phyloP scores from a whole-genome alignment of 495 filamentous ascomycete species.

The Xylaria sp. region DNA sequence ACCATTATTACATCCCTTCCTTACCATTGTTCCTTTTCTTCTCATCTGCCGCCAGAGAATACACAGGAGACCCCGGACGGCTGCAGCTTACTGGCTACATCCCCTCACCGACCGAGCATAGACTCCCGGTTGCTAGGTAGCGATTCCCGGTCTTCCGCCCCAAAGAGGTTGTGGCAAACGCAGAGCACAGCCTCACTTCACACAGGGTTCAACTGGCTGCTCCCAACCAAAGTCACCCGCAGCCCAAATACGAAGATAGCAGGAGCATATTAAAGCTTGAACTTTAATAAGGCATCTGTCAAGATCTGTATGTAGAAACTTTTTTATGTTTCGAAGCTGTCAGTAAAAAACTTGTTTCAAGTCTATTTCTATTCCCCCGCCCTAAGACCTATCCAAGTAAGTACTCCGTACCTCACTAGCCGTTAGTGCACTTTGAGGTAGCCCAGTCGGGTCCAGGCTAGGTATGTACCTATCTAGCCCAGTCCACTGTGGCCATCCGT shows the following conservation, averaged over 20 bases:
- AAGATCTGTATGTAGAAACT: slow-evolving; percentile 17
- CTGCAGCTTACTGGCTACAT: not conserved
- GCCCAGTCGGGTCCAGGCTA: no score
- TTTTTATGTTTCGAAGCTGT: slow-evolving; percentile 5
- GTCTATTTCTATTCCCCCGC: not conserved
- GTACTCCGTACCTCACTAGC: not conserved
- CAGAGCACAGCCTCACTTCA: slow-evolving; percentile 15
- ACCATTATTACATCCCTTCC: not conserved
- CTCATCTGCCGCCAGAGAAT: not conserved
- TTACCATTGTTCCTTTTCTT: not conserved
- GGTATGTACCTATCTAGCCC: no score
- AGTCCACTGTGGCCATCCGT: no score
- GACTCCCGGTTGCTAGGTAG: slow-evolving; percentile 9
- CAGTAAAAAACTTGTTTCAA: not conserved
- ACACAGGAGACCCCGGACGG: not conserved
- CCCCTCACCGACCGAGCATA: not conserved
- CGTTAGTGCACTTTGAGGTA: not conserved
- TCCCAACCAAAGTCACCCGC: slow-evolving; percentile 11
- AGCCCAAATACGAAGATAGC: slow-evolving; percentile 7
- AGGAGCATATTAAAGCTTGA: not conserved
- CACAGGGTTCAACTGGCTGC: slow-evolving; percentile 1
- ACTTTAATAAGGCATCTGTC: not conserved
- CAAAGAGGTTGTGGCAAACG: slow-evolving; percentile 3
- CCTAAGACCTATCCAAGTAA: not conserved
- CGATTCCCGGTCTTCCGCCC: not conserved